phyloP scores from a whole-genome alignment of 495 filamentous ascomycete species.

The Penicillium subrubescens region DNA sequence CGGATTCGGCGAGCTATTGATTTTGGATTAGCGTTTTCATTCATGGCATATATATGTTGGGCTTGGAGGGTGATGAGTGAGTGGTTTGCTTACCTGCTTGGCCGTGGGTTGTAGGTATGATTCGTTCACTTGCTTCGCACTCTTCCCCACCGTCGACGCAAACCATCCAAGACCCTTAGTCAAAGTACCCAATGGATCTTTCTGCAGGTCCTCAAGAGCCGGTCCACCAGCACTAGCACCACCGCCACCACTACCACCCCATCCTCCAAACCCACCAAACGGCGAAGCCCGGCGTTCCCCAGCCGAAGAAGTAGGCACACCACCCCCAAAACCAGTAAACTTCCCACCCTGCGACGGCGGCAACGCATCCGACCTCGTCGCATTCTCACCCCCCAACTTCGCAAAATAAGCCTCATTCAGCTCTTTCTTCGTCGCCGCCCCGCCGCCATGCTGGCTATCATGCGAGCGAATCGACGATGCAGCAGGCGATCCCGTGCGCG shows the following conservation, averaged over 20 bases:
- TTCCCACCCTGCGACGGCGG: slow-evolving; percentile 91
- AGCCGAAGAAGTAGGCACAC: slow-evolving; percentile 45
- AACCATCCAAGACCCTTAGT: slow-evolving; percentile 97
- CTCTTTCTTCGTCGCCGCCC: slow-evolving; percentile 50
- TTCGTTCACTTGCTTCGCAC: slow-evolving; percentile 86
- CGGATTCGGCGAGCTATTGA: slow-evolving; percentile 75
- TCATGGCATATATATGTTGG: background rate
- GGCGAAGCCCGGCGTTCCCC: slow-evolving; percentile 26
- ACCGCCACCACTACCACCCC: slow-evolving; percentile 20
- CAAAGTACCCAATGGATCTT: slow-evolving; percentile 85
- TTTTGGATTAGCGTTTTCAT: background rate
- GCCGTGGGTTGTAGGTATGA: slow-evolving; percentile 88
- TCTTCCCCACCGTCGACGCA: slow-evolving; percentile 77
- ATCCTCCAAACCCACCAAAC: slow-evolving; percentile 31
- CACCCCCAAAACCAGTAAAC: slow-evolving; percentile 86
- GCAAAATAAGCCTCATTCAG: slow-evolving; percentile 91
- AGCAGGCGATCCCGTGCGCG: slow-evolving; percentile 35
- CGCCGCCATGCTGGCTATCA: slow-evolving; percentile 28
- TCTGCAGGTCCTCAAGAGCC: slow-evolving; percentile 80
- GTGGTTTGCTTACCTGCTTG: slow-evolving; percentile 62
- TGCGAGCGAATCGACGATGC: slow-evolving; percentile 23
- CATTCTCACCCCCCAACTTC: slow-evolving; percentile 77
- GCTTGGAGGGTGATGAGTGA: background rate
- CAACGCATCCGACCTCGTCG: slow-evolving; percentile 67
- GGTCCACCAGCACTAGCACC: slow-evolving; percentile 47